phyloP scores from a whole-genome alignment of 176 grass and related monocot genomes.

The Triticum timopheevii region DNA sequence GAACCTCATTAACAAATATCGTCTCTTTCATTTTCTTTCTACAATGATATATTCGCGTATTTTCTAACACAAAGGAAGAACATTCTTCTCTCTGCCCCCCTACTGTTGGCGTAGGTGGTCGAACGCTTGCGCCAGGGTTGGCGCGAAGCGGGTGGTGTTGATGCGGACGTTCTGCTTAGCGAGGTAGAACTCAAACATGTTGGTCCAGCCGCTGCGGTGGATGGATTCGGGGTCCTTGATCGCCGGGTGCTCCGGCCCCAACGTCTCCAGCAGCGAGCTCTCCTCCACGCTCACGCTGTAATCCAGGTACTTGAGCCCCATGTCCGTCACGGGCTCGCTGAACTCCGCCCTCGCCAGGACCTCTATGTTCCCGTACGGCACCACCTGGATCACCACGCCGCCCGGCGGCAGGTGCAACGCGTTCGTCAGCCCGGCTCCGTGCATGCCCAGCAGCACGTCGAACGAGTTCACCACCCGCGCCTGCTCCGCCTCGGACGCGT shows the following conservation, averaged over 20 bases:
- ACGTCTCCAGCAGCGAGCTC: constrained; percentile 39
- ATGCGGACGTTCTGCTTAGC: constrained; percentile 51
- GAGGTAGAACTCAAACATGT: constrained; percentile 45
- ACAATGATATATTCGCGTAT: too few relatives aligned
- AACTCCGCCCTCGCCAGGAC: constrained; percentile 37
- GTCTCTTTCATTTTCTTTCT: too few relatives aligned
- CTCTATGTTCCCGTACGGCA: constrained; percentile 49
- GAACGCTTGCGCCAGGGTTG: constrained; percentile 38
- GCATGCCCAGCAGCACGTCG: constrained; percentile 52
- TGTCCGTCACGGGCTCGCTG: constrained; percentile 32
- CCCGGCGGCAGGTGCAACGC: constrained; percentile 41
- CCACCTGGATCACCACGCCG: constrained; percentile 46
- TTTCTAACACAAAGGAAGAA: too few relatives aligned
- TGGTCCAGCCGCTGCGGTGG: constrained; percentile 44
- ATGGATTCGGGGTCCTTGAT: constrained; percentile 55
- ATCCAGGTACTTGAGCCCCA: constrained; percentile 47
- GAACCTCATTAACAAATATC: too few relatives aligned
- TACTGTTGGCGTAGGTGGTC: constrained; percentile 28
- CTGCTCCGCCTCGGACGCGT: neutral
- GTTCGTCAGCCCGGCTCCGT: constrained; percentile 55
- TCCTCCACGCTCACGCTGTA: constrained; percentile 48
- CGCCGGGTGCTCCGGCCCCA: constrained; percentile 9
- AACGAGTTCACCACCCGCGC: constrained; percentile 48
- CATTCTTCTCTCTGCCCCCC: neutral
- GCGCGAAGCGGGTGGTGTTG: constrained; percentile 41